Evolutionary conservation across 371 early-diverging fungal species (phyloP), one percentile per base, ranked within the genome.

Genomic region (Apophysomyces sp.): DNA sequence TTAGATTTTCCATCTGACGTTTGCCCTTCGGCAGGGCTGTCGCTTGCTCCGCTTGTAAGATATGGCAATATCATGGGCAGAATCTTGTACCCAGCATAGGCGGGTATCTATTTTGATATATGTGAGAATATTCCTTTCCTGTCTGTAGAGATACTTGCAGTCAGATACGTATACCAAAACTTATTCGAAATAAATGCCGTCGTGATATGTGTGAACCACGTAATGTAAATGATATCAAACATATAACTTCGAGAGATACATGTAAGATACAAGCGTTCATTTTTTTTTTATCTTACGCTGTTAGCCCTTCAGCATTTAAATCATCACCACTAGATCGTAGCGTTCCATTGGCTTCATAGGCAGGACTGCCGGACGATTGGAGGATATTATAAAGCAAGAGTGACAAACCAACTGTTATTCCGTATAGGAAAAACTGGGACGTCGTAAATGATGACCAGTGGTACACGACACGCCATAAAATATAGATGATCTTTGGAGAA

Each of bases 181-280:
- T 87, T 86, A 57, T 69, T 72, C 16, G 88, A 86, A 24, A 81
- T 70, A 34, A 88, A 74, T 53, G 92, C 81, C 31, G 89, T 88
- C 16, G 85, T 78, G 39, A 91, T 67, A 64, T 91, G 92, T 21
- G 88, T 87, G 61, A 87, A 81, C 93, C 93, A 93, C 21, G 92
- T 89, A 30, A 93, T 79, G 63, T 93, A 92, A 57, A 93, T 88
- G 52, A 91, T 86, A 61, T 93, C 93, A 72, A 93, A 92, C 79
- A 91, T 88, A 65, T 92, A 92, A 6, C 89, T 88, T 61, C 16
- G 32, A 60, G 3, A 29, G 12, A 31, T 55, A 34, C 12, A 44
- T 12, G 12, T 16, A 30, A 39, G 28, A 30, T 28, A 26, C n/a
- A 24, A 7, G 37, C 12, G 9, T n/a, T 16, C 39, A 28, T 26